A percentile compares a stretch with the other conserved stretches of the same genome.
Evolutionary conservation across 495 filamentous ascomycete species (phyloP).

Genomic region (Umbilicaria muhlenbergii): DNA sequence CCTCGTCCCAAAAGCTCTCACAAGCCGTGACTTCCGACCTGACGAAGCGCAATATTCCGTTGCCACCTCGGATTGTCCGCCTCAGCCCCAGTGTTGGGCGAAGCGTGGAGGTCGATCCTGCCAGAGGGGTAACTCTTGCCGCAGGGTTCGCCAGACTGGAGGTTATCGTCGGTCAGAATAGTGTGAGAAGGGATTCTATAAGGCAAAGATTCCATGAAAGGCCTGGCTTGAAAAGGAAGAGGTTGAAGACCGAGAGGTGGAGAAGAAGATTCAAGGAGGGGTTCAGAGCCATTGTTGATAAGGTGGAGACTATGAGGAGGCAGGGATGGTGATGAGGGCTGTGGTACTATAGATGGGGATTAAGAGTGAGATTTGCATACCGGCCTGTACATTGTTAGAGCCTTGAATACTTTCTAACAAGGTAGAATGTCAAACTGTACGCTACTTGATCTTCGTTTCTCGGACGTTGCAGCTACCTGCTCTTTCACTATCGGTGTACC

Average conservation of each 20-base stretch:
- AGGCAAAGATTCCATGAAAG: slow-evolving; percentile 55
- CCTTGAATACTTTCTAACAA: too few relatives aligned
- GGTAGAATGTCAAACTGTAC: too few relatives aligned
- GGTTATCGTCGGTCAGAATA: slow-evolving; percentile 32
- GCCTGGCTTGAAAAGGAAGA: slow-evolving; percentile 58
- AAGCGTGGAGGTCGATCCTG: slow-evolving; percentile 31
- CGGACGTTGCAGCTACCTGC: too few relatives aligned
- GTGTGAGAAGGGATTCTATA: slow-evolving; percentile 29
- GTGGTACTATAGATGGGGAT: too few relatives aligned
- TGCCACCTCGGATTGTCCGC: too few relatives aligned
- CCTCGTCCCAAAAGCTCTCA: too few relatives aligned
- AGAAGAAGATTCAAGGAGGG: slow-evolving; percentile 45
- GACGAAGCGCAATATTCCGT: too few relatives aligned
- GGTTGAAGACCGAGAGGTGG: slow-evolving; percentile 51
- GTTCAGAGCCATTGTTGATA: slow-evolving; percentile 40
- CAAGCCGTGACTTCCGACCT: too few relatives aligned
- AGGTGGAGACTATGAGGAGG: slow-evolving; percentile 48
- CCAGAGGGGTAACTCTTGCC: slow-evolving; percentile 32
- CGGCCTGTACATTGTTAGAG: too few relatives aligned
- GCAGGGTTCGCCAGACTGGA: slow-evolving; percentile 37
- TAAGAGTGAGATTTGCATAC: too few relatives aligned
- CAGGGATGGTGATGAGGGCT: slow-evolving; percentile 47
- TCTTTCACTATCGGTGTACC: too few relatives aligned
- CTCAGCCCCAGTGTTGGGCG: slow-evolving; percentile 32
- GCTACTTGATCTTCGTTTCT: too few relatives aligned